These are phyloP conservation scores for Scedosporium boydii DNA, from an alignment of 2,329 filamentous ascomycete species.

Conservation along the genomic window DNA sequence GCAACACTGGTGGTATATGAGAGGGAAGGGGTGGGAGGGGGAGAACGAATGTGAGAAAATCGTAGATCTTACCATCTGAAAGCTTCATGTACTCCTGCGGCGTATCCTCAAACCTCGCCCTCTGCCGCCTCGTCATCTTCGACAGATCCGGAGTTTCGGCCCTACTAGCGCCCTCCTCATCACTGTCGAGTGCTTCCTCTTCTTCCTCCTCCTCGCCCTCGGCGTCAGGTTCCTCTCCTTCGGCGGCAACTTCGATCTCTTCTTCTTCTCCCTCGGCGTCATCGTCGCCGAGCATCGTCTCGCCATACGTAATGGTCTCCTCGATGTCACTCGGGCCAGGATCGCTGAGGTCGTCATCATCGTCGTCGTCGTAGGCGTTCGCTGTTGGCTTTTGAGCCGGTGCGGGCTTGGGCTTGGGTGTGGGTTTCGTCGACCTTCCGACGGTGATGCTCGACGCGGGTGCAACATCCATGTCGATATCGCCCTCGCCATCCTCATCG, in stretches of 20 bases:
- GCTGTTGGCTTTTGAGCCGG: conserved; percentile 20
- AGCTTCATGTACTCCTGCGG: conserved; percentile 49
- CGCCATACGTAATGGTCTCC: conserved; percentile 28
- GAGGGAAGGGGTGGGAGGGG: conserved; percentile 3
- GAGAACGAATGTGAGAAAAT: background rate
- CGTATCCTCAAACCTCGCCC: conserved; percentile 48
- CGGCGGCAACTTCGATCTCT: conserved; percentile 26
- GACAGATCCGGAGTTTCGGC: conserved; percentile 40
- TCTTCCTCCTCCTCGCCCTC: conserved; percentile 29
- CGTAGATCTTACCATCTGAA: conserved; percentile 40
- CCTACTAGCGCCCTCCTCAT: conserved; percentile 33
- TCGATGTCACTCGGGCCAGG: conserved; percentile 36
- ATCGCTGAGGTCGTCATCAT: conserved; percentile 48
- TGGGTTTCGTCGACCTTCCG: conserved; percentile 26
- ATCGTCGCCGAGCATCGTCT: conserved; percentile 33
- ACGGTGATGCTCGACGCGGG: conserved; percentile 35
- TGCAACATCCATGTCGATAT: conserved; percentile 36
- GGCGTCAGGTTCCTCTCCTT: conserved; percentile 27
- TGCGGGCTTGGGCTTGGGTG: conserved; percentile 24
- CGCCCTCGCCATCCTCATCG: conserved; percentile 39
- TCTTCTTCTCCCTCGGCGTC: conserved; percentile 39
- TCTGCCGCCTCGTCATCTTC: conserved; percentile 52
- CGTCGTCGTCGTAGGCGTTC: conserved; percentile 34
- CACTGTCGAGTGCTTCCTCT: conserved; percentile 31
- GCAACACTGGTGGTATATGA: background rate